phyloP scores from a whole-genome alignment of 2,329 filamentous ascomycete species.

The Passalora sequoiae region DNA sequence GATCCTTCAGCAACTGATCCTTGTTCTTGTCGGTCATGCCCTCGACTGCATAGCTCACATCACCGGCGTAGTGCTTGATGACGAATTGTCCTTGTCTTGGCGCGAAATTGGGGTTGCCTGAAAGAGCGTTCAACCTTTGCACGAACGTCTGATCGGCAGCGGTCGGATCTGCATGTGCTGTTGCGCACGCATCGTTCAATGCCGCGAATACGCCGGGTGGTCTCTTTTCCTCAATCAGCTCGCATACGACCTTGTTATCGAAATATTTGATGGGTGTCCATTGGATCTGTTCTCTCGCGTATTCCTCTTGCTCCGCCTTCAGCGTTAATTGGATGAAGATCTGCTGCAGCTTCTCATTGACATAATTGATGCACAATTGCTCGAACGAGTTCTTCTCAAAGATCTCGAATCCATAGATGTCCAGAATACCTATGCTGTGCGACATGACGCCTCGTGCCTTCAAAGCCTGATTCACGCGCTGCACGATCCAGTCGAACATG shows the following conservation, averaged over 20 bases:
- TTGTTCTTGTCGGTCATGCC: conserved; percentile 99
- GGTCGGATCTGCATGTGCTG: conserved; percentile 90
- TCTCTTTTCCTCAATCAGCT: conserved; percentile 85
- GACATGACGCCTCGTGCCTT: conserved; percentile 68
- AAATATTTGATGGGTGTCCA: conserved; percentile 99
- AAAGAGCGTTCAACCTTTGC: conserved; percentile 83
- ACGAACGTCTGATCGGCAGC: conserved; percentile 96
- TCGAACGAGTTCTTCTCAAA: conserved; percentile 99
- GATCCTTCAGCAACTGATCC: conserved; percentile 89
- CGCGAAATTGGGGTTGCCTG: conserved; percentile 80
- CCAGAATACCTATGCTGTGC: conserved; percentile 91
- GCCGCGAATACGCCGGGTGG: conserved; percentile 92
- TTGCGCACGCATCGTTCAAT: conserved; percentile 95
- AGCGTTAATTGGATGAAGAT: conserved; percentile 98
- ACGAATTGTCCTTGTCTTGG: conserved; percentile 94
- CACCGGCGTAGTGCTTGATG: conserved; percentile 97
- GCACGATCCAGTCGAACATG: conserved; percentile 98
- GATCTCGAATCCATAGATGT: conserved; percentile 99
- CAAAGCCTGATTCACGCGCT: conserved; percentile 82
- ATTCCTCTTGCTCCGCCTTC: conserved; percentile 96
- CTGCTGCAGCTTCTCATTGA: conserved; percentile 98
- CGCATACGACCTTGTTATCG: conserved; percentile 98
- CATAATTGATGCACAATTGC: conserved; percentile 98
- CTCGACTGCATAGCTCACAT: conserved; percentile 88
- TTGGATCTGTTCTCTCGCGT: conserved; percentile 89